Evolutionary conservation across 1,284 basidiomycete genomes (phyloP), one percentile per base, ranked within the genome.

Genomic region (Calocybe gambosa): DNA sequence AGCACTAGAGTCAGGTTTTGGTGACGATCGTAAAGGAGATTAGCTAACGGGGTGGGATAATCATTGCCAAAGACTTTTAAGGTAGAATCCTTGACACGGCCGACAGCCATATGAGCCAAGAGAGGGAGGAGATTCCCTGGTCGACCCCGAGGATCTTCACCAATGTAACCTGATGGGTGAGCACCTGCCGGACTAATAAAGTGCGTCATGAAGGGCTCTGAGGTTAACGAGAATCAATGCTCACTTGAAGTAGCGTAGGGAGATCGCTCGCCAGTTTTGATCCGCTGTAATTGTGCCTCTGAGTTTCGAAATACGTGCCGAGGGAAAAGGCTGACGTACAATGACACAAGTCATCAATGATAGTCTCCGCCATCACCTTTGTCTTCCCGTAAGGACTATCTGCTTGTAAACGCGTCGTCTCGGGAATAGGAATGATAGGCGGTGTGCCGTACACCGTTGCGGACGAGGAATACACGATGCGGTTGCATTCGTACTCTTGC

Each of bases 401-500:
- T 1, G 95, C 91, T 60, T 88, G 71, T 50, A 99, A 68, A 9
- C 89, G 85, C 5, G 92, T 93, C 2, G 85, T 80, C 68, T 99
- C 96, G 16, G 93, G 92, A 55, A 99, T 99, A 39, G 96, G 96
- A 49, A 99, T 91, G 47, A 73, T 72, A 39, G 89, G 85, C 6
- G 96, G 96, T 2, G 85, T 93, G 50, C 96, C 96, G 64, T 99
- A 99, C 28, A 99, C 96, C n/a, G 96, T 99, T 1, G 96, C 96
- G 19, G 93, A 96, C 9, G 94, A 97, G 1, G 93, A 97, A 73
- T 98, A 99, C 52, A 99, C 94, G 53, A 99, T 74, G 50, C 90
- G 80, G 50, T 78, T 77, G 70, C 86, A 90, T 49, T 85, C 82
- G 65, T 84, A 89, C 52, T 89, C 85, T 47, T 76, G 74, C 93